Evolutionary conservation across 2,329 filamentous ascomycete species (phyloP).

Genomic region (Talaromyces amestolkiae): DNA sequence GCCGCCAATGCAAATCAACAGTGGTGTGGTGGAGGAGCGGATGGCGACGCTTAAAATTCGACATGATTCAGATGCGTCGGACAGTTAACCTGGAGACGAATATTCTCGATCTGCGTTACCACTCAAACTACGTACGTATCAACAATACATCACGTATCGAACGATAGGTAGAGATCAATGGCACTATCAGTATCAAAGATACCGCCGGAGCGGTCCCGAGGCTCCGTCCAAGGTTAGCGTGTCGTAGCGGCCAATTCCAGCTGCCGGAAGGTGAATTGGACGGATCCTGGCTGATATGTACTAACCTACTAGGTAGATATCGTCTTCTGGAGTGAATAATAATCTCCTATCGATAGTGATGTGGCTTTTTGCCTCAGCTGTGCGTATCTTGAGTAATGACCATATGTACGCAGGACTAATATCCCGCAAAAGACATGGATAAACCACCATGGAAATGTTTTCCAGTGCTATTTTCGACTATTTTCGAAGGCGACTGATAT

Average conservation of each 20-base stretch:
- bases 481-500: neutral
- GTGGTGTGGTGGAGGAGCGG: neutral
- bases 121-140: too few relatives aligned
- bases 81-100: neutral
- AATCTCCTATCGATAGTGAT: constrained; percentile 5
- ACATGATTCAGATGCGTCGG: neutral
- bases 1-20: neutral
- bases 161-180: neutral
- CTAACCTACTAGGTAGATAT: neutral
- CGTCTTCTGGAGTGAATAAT: neutral
- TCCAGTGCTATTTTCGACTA: neutral
- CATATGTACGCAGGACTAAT: neutral
- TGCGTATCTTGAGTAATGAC: neutral
- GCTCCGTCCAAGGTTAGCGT: constrained; percentile 5
- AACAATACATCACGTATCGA: neutral
- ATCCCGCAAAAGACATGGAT: neutral
- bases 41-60: neutral
- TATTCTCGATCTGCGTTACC: neutral
- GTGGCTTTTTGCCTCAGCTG: neutral
- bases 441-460: neutral
- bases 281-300: neutral
- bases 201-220: constrained; percentile 3
- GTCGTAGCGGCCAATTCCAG: constrained; percentile 6
- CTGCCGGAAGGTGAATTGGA: neutral
- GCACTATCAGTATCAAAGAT: neutral